A percentile compares a stretch with the other conserved stretches of the same genome.
Conservation (phyloP, 192 early-diverging fungal species). For the Physocladia obscura region DNA sequence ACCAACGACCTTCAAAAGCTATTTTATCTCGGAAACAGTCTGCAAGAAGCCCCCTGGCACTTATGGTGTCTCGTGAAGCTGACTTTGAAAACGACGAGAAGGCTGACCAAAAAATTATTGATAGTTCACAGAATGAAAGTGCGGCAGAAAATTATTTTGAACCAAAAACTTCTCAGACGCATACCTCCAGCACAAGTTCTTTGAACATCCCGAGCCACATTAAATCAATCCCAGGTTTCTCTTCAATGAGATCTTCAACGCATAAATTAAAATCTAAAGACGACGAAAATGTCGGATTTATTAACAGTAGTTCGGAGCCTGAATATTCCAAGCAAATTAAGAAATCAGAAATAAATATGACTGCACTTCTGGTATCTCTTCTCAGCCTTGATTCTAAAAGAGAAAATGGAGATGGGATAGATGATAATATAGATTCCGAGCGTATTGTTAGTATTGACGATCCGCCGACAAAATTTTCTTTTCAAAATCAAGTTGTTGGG, state of each 20-base stretch:
- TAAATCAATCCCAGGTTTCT: neutral
- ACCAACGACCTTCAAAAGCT: neutral
- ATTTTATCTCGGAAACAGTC: neutral
- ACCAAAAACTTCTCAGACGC: too few relatives aligned
- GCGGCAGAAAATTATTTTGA: too few relatives aligned
- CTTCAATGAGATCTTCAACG: too few relatives aligned
- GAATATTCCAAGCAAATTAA: too few relatives aligned
- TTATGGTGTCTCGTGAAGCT: neutral
- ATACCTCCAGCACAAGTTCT: neutral
- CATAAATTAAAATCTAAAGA: too few relatives aligned
- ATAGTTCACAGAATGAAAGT: neutral
- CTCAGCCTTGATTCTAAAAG: neutral
- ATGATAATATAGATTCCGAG: too few relatives aligned
- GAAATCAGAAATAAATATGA: too few relatives aligned
- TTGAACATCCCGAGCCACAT: neutral
- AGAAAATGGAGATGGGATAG: neutral
- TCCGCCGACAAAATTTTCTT: too few relatives aligned
- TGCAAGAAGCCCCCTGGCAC: constrained; percentile 8
- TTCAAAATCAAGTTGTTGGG: too few relatives aligned
- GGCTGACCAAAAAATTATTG: neutral
- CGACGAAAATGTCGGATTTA: too few relatives aligned
- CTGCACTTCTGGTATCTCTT: neutral
- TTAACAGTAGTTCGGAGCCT: too few relatives aligned
- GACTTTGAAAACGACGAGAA: neutral
- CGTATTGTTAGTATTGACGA: neutral